Conservation (phyloP, 2,329 filamentous ascomycete species). For the Penicillium sumatraense region DNA sequence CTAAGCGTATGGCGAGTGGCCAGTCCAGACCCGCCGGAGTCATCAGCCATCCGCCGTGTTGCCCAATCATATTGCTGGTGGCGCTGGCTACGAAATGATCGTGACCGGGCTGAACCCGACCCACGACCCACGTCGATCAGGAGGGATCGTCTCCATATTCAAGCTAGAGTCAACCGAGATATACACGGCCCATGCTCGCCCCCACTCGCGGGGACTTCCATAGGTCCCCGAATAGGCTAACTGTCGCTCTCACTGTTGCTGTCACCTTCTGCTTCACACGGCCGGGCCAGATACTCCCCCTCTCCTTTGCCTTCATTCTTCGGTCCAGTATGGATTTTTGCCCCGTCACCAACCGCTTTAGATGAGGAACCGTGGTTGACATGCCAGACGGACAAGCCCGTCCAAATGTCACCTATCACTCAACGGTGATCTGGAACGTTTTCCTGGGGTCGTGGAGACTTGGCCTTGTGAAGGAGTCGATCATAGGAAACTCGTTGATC, state of each 20-base stretch:
- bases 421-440: neutral
- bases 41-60: constrained; percentile 1
- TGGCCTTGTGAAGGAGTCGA: neutral
- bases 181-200: constrained; percentile 6
- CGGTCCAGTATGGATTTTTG: neutral
- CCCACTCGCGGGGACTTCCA: neutral
- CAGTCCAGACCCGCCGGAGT: constrained; percentile 14
- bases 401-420: neutral
- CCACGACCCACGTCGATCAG: constrained; percentile 16
- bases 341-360: neutral
- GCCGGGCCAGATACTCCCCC: neutral
- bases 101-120: neutral
- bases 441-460: neutral
- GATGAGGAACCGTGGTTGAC: neutral
- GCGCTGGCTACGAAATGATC: constrained; percentile 1
- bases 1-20: neutral
- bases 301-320: neutral
- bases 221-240: neutral
- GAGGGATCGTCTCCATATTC: constrained; percentile 9
- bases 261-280: neutral
- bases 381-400: neutral
- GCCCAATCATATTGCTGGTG: constrained; percentile 10
- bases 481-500: neutral
- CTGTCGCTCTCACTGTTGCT: too few relatives aligned
- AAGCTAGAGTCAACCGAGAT: constrained; percentile 10